Evolutionary conservation across 176 grass and related monocot genomes (phyloP), one percentile per base, ranked within the genome.

Genomic region (Pharus latifolius): DNA sequence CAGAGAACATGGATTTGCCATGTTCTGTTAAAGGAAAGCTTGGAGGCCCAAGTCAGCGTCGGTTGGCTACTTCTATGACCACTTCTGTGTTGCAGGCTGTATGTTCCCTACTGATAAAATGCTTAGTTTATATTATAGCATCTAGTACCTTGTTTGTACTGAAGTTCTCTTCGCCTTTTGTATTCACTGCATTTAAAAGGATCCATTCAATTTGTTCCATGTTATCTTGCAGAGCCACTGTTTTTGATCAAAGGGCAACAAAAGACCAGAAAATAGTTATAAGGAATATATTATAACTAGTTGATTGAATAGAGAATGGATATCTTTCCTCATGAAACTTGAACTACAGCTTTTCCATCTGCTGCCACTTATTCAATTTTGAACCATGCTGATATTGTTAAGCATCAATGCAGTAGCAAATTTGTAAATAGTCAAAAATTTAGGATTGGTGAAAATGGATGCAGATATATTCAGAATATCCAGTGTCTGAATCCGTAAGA

Each of bases 11-110:
- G 44, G 68, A 87, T 50, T 89, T 97, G 78, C 93, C 93, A 0
- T 69, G 46, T 69, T 92, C 93, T 83, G 61, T 97, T 53, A 97
- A 87, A 80, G 93, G 93, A 77, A 92, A 87, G 70, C 88, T 97
- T 74, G 93, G 93, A 49, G 93, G 93, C 19, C 93, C 83, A 26
- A 92, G 93, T 56, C 83, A 89, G 48, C 80, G 93, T 51, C 89
- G 93, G 42, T 83, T 97, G 47, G 29, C 89, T 70, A 79, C 85
- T 35, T 63, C 70, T 80, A 67, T 80, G 25, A 92, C 86, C 35
- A 72, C 93, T 85, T 82, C 80, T 18, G 83, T 92, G 45, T 63
- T 97, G 80, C 86, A 90, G 80, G 81, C 70, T 79, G 93, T 97
- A 90, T 8, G 84, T 72, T 65, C 72, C 40, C 71, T 79, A 25